Evolutionary conservation across 805 yeast genomes (phyloP), one percentile per base, ranked within the genome.

Genomic region (Nakazawaea molendinolei): DNA sequence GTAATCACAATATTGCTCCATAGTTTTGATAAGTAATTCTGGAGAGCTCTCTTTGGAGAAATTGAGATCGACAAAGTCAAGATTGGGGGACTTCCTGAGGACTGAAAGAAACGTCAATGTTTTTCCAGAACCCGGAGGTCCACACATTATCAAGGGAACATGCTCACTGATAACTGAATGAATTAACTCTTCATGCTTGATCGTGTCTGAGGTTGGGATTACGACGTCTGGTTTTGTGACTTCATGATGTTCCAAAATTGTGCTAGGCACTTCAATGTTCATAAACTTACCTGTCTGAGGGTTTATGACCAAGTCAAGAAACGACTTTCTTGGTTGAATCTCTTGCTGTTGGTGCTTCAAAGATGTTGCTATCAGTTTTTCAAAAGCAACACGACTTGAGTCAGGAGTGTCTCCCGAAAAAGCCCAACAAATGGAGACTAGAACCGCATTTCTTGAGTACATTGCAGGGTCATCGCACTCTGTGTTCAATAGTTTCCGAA

Each of bases 111-210:
- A 58, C 0, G 89, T 77, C 97, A 90, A 89, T 0, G 97, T 89
- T 52, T 90, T 90, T 40, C 97, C 97, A 0, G 96, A 82, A 4
- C 97, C 97, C 0, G 97, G 97, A 0, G 97, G 97, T 3, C 97
- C 97, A 57, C 95, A 86, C 16, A 90, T 63, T 19, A 90, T 63
- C 13, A 86, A 53, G 0, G 94, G 75, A 26, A 60, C 60, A 36
- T 71, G 79, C 30, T 73, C 72, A 23, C 64, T 62, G 24, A 89
- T 48, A 2, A 83, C 53, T 0, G 77, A 61, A 37, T 67, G 70
- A 2, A 90, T 64, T 8, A 84, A 48, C 1, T 60, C 52, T 41
- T 85, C 90, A 39, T 84, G 84, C 38, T 77, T 65, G 2, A 68
- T 52, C 0, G 96, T 87, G 45, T 87, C 97, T 1, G 73, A 49